Base-by-base conservation (phyloP, 2,329 filamentous ascomycete species). In the Ascochyta rabiei region DNA sequence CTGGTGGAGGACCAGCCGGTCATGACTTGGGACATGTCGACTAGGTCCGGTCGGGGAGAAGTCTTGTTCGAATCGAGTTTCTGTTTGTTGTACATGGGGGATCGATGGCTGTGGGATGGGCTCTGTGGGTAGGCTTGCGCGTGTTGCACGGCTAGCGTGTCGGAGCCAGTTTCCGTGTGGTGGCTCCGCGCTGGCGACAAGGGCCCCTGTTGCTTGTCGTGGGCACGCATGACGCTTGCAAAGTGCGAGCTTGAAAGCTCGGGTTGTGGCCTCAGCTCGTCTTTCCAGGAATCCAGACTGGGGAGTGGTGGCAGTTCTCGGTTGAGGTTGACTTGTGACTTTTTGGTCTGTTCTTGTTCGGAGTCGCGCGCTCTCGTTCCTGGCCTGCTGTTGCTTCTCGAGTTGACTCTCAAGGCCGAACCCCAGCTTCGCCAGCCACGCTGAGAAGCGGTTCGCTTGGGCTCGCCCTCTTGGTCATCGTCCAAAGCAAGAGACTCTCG, bases 281-380 rank as follows among this genome's bases (percentile, higher is more conserved):
- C 64, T 43, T 70, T 71, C 72, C 72, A 75, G 4, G 66, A 73
- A 51, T 80, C 78, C 6, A 81, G 67, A 42, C 78, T 75, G 6
- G 79, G 79, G 10, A 81, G 58, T 4, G 79, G 79, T 30, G 79
- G 79, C 21, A 81, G 64, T 53, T 80, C 77, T 50, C 79, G 67
- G 61, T 81, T 81, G 28, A 81, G 68, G 48, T 81, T 76, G 53
- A 80, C 52, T 24, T 73, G 70, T 2, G 62, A 43, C 47, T 72
- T 74, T 48, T 62, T 70, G 12, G 62, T 45, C 23, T 57, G 58
- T 19, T 72, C 69, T 12, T 37, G 10, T 18, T 68, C 63, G 24
- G 60, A 63, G 19, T 61, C 52, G 16, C 65, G 66, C 26, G 68
- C 72, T 42, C 62, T 66, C 3, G 68, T 71, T 10, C 59, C 63